phyloP scores from a whole-genome alignment of 169 alveolate species.

The Plasmodium knowlesi region DNA sequence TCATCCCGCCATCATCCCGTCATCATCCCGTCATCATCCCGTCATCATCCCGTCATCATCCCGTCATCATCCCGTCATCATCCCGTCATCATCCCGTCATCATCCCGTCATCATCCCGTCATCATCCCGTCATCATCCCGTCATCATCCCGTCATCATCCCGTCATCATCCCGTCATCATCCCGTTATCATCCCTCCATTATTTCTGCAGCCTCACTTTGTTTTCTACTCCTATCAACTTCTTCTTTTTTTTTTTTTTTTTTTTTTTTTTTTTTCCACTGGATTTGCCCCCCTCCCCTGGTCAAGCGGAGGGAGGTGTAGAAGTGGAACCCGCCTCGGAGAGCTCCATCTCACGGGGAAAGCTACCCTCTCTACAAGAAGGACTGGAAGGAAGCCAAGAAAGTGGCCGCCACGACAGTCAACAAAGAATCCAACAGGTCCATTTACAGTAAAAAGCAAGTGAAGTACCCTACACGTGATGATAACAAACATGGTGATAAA shows the following conservation, averaged over 20 bases:
- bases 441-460: no score
- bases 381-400: background rate
- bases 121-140: background rate
- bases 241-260: background rate
- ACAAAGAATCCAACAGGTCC: no score
- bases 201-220: background rate
- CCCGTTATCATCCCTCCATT: background rate
- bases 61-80: background rate
- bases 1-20: no score
- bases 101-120: background rate
- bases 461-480: background rate
- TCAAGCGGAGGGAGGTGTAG: background rate
- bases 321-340: background rate
- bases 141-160: no score
- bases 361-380: background rate
- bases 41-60: background rate
- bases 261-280: background rate
- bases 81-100: background rate
- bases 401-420: background rate
- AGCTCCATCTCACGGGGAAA: background rate
- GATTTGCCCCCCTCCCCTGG: background rate
- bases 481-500: conserved; percentile 36
- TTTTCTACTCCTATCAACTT: background rate
- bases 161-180: background rate
- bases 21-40: no score